These are phyloP conservation scores for Suhomyces wounanorum DNA, from an alignment of 1,139 yeast genomes.

Conservation along the genomic window DNA sequence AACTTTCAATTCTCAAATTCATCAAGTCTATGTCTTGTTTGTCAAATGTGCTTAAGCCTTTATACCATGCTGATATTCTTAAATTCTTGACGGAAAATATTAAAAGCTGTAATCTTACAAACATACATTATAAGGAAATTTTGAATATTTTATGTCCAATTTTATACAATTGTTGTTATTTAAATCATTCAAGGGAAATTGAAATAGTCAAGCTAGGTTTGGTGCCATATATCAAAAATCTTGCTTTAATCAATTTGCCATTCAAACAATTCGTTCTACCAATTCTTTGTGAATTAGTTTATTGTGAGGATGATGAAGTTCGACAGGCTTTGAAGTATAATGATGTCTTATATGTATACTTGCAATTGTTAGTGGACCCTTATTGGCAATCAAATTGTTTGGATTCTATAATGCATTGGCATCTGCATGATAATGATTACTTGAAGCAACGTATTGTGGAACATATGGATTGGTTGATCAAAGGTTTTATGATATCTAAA, in stretches of 20 bases:
- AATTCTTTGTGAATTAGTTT: slow-evolving; percentile 61
- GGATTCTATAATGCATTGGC: slow-evolving; percentile 55
- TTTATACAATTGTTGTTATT: slow-evolving; percentile 58
- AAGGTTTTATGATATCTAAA: slow-evolving; percentile 42
- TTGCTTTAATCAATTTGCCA: slow-evolving; percentile 50
- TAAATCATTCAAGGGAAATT: slow-evolving; percentile 53
- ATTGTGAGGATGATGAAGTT: slow-evolving; percentile 43
- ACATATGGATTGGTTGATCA: slow-evolving; percentile 36
- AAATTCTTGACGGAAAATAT: slow-evolving; percentile 39
- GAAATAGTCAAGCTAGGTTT: slow-evolving; percentile 58
- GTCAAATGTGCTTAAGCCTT: slow-evolving; percentile 34
- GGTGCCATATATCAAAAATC: slow-evolving; percentile 50
- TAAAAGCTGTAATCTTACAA: slow-evolving; percentile 31
- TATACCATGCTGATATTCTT: slow-evolving; percentile 44
- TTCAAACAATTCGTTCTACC: slow-evolving; percentile 66
- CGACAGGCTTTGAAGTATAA: slow-evolving; percentile 39
- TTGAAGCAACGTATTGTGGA: slow-evolving; percentile 29
- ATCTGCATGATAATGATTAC: slow-evolving; percentile 28
- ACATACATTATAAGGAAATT: slow-evolving; percentile 40
- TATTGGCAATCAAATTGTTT: slow-evolving; percentile 73
- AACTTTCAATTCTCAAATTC: slow-evolving; percentile 43
- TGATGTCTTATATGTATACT: slow-evolving; percentile 49
- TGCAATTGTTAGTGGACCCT: slow-evolving; percentile 54
- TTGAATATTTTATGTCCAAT: slow-evolving; percentile 47
- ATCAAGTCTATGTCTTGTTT: slow-evolving; percentile 46